These are phyloP conservation scores for Stemphylium vesicarium DNA, from an alignment of 2,329 filamentous ascomycete species.

Conservation along the genomic window DNA sequence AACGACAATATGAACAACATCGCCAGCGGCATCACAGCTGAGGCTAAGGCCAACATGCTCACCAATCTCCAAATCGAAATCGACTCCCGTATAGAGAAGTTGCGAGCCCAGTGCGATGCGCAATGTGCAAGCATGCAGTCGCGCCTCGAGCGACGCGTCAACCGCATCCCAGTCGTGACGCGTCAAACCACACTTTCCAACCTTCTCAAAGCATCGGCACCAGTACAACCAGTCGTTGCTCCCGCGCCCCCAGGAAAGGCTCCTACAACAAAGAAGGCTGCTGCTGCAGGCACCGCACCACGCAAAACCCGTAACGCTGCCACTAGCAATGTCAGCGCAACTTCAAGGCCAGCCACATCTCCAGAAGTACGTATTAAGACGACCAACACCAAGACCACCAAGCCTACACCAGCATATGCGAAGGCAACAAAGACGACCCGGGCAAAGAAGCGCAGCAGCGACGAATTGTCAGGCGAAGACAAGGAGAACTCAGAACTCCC, in stretches of 20 bases:
- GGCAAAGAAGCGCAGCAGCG: conserved; percentile 35
- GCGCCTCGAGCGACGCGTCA: conserved; percentile 90
- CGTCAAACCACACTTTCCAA: conserved; percentile 84
- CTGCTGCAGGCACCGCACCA: conserved; percentile 7
- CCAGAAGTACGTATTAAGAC: conserved; percentile 14
- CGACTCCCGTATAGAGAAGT: conserved; percentile 82
- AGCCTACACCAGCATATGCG: conserved; percentile 11
- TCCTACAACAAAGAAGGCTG: not conserved
- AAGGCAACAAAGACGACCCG: conserved; percentile 19
- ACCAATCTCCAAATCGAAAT: conserved; percentile 58
- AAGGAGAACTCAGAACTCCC: conserved; percentile 39
- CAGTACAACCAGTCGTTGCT: conserved; percentile 12
- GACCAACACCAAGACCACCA: conserved; percentile 13
- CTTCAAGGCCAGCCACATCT: conserved; percentile 6
- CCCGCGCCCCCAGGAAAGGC: conserved; percentile 17
- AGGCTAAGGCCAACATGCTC: conserved; percentile 42
- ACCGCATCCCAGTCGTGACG: conserved; percentile 82
- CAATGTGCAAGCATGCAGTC: conserved; percentile 85
- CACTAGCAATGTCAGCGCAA: conserved; percentile 12
- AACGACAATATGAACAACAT: conserved; percentile 26
- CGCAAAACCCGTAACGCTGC: conserved; percentile 17
- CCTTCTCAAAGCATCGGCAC: conserved; percentile 59
- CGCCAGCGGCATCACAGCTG: conserved; percentile 32
- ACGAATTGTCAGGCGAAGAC: conserved; percentile 35
- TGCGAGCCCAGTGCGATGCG: conserved; percentile 86